Conservation (phyloP, 1,284 basidiomycete genomes). For the Gymnopus androsaceus region DNA sequence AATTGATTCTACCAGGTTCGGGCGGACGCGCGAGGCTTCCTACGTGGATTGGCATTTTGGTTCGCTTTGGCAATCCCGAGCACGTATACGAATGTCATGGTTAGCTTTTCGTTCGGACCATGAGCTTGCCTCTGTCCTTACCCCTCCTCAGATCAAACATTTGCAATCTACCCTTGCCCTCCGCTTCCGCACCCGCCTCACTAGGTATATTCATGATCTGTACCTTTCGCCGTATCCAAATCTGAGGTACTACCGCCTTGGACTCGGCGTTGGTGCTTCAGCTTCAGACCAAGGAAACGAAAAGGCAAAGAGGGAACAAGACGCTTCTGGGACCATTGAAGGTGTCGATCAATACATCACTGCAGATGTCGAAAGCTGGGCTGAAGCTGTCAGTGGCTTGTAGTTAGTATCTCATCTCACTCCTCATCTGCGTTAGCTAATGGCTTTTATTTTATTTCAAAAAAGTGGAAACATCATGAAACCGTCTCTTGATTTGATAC, state of each 20-base stretch:
- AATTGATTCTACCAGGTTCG: conserved; percentile 51
- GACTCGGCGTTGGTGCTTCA: background rate
- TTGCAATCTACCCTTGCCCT: conserved; percentile 90
- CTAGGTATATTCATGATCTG: conserved; percentile 90
- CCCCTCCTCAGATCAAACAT: conserved; percentile 72
- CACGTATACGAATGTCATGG: conserved; percentile 96
- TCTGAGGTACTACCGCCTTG: conserved; percentile 69
- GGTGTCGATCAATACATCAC: conserved; percentile 92
- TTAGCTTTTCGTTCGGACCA: conserved; percentile 29
- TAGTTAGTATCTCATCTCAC: conserved; percentile 63
- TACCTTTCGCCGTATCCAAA: conserved; percentile 79
- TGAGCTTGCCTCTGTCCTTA: background rate
- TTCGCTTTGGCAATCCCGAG: conserved; percentile 90
- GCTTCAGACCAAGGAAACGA: background rate
- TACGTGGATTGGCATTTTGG: conserved; percentile 86
- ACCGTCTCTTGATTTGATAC: conserved; percentile 86
- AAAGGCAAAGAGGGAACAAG: background rate
- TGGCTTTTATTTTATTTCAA: background rate
- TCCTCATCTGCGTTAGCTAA: background rate
- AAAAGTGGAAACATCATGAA: conserved; percentile 80
- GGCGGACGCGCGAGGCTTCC: conserved; percentile 84
- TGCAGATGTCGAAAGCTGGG: conserved; percentile 90
- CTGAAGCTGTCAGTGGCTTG: conserved; percentile 83
- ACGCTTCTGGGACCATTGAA: conserved; percentile 42
- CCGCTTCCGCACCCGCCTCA: conserved; percentile 83